Evolutionary conservation across 2,329 filamentous ascomycete genomes (phyloP).

Genomic region (Ceratocystis cubensis): DNA sequence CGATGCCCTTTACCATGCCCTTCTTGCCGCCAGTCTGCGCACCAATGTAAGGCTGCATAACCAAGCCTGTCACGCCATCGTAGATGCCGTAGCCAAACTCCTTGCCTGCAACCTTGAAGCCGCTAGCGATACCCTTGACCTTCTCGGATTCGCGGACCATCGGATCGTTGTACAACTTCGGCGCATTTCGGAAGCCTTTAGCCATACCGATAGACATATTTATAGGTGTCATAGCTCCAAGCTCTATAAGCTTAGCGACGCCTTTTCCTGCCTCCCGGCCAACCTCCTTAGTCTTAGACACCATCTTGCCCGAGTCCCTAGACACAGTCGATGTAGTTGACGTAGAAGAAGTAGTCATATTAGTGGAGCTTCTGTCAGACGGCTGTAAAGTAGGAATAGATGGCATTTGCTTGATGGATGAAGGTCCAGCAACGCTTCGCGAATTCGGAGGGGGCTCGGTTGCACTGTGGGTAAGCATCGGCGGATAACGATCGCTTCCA

Average conservation of each 20-base stretch:
- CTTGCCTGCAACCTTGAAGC: constrained; percentile 64
- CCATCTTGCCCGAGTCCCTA: background rate
- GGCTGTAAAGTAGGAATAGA: background rate
- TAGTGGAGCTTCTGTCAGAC: background rate
- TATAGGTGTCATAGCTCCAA: constrained; percentile 69
- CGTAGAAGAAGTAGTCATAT: background rate
- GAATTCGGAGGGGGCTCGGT: background rate
- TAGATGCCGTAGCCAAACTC: constrained; percentile 67
- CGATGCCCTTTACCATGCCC: constrained; percentile 67
- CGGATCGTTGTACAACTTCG: constrained; percentile 72
- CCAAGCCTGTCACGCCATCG: constrained; percentile 68
- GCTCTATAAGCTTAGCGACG: constrained; percentile 57
- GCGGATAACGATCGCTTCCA: background rate
- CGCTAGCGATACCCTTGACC: constrained; percentile 64
- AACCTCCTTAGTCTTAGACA: constrained; percentile 25
- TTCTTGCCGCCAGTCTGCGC: constrained; percentile 35
- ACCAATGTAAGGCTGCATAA: constrained; percentile 61
- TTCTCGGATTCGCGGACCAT: constrained; percentile 67
- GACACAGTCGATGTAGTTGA: background rate
- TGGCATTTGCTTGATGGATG: background rate
- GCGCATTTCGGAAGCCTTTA: constrained; percentile 79
- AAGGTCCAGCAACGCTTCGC: background rate
- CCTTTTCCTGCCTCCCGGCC: constrained; percentile 41
- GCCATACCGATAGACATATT: constrained; percentile 73
- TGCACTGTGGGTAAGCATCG: background rate